Conservation (phyloP, 2,329 filamentous ascomycete species). For the Hypoxylon sp. region DNA sequence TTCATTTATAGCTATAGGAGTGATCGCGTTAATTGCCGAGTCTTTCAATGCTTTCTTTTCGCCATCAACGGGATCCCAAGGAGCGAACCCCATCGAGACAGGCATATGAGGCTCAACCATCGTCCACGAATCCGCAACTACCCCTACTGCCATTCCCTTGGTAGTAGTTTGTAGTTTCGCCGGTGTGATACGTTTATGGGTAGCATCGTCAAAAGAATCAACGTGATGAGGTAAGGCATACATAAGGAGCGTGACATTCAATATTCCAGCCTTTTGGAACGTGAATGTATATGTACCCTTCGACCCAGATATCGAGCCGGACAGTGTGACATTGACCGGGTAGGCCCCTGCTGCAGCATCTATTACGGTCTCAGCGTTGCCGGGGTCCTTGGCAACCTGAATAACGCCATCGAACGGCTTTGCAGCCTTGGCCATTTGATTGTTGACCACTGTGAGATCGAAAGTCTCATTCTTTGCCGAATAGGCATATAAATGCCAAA, state of each 20-base stretch:
- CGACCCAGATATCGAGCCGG: constrained; percentile 71
- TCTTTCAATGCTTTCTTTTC: constrained; percentile 64
- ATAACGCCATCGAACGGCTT: constrained; percentile 81
- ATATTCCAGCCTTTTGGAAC: constrained; percentile 79
- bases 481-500: constrained; percentile 86
- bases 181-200: constrained; percentile 65
- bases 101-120: constrained; percentile 84
- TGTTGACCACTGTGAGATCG: constrained; percentile 77
- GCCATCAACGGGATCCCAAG: constrained; percentile 75
- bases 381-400: constrained; percentile 85
- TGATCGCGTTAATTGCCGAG: constrained; percentile 72
- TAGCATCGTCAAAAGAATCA: constrained; percentile 76
- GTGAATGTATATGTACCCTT: constrained; percentile 80
- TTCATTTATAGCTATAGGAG: constrained; percentile 77
- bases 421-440: constrained; percentile 74
- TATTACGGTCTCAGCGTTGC: constrained; percentile 75
- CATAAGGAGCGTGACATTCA: constrained; percentile 77
- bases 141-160: constrained; percentile 83
- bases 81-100: constrained; percentile 80
- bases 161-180: constrained; percentile 83
- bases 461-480: constrained; percentile 71
- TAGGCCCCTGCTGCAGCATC: constrained; percentile 85
- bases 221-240: constrained; percentile 91
- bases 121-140: constrained; percentile 81
- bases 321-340: constrained; percentile 73